Percentiles rank a stretch among this genome's conserved stretches.
Evolutionary conservation across 306 rosid species (phyloP).

Genomic region (Fagus sylvatica): DNA sequence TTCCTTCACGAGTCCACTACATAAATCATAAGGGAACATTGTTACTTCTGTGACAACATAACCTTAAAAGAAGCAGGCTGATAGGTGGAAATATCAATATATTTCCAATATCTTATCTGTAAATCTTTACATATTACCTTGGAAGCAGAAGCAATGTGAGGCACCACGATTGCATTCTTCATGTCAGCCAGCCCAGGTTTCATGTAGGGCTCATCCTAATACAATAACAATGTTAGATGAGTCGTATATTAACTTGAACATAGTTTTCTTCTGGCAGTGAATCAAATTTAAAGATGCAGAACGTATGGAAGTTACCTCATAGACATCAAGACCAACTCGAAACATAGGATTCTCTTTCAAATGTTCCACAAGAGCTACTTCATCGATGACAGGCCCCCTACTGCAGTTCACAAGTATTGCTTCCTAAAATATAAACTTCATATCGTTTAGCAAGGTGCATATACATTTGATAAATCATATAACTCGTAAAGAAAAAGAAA

Average conservation of each 20-base stretch:
- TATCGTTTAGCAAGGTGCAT: conserved; percentile 5
- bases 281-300: conserved; percentile 10
- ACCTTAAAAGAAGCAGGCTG: background rate
- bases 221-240: conserved; percentile 8
- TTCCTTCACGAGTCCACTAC: conserved; percentile 99
- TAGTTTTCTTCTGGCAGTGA: background rate
- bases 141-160: conserved; percentile 99
- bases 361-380: conserved; percentile 93
- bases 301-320: conserved; percentile 59
- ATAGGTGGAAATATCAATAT: background rate
- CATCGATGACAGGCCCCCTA: conserved; percentile 94
- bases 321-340: conserved; percentile 97
- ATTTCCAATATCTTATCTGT: background rate
- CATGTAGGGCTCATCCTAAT: conserved; percentile 94
- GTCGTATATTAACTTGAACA: background rate
- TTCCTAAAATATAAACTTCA: conserved; percentile 49
- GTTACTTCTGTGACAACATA: conserved; percentile 12
- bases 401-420: conserved; percentile 96
- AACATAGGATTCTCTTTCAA: conserved; percentile 83
- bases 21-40: conserved; percentile 15
- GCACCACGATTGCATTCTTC: conserved; percentile 96
- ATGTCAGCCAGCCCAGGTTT: conserved; percentile 93
- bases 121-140: conserved; percentile 48
- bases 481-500: conserved; percentile 3
- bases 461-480: background rate